Evolutionary conservation across 2,329 filamentous ascomycete species (phyloP), one percentile per base, ranked within the genome.

Genomic region (Trichoderma sp.): DNA sequence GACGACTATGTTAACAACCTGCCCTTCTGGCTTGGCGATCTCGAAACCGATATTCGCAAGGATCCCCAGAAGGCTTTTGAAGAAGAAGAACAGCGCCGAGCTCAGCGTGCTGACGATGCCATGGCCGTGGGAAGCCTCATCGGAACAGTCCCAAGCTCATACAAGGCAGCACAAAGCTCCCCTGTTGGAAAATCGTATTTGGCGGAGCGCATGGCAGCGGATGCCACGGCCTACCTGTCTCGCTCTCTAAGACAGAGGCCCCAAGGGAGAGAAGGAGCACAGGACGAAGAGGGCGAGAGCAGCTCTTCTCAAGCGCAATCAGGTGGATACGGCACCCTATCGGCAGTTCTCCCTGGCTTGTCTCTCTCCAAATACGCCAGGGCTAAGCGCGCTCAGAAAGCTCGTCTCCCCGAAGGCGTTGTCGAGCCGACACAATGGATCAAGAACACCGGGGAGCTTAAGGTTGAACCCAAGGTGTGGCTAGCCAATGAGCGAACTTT

Each of bases 401-500:
- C 82, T 33, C 81, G 85, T 64, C 84, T 98, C 3, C 96, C 96
- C 0, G 92, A 94, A 31, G 96, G 96, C 37, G 93, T 99, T n/a
- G 88, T 88, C 27, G 90, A 96, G 77, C 96, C 96, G 1, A 88
- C 87, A 10, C 86, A 89, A 73, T 96, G 95, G 90, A 92, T 99
- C 84, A 99, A 99, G 83, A 96, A 99, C 80, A 88, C 91, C 40
- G 95, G 96, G 3, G 92, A 94, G 43, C 87, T 98, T 72, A 92
- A 94, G 77, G 93, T 99, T 69, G 96, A 99, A 82, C 94, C 93
- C 71, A 99, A 99, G 81, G 95, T 99, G 35, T 99, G 96, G 95
- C 90, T 99, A 69, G 96, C 96, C 67, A 99, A 99, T 80, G 95
- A 99, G 82, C 91, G 96, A 71, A 99, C 96, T 0, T 99, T 97